Conservation (phyloP, 164 flowering plant species). For the Stephania cephalantha region DNA sequence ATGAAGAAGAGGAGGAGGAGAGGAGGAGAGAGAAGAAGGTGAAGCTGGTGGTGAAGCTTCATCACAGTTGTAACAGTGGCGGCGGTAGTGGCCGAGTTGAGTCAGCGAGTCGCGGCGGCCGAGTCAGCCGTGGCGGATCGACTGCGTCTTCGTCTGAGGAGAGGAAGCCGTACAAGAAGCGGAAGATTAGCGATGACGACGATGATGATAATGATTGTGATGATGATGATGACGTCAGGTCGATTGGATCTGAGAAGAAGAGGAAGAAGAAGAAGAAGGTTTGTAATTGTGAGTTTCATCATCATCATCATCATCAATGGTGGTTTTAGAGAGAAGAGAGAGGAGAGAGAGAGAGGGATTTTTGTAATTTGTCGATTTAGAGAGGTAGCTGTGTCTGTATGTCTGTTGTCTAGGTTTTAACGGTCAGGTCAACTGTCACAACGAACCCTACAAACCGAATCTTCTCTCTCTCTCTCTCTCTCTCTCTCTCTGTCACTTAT, state of each 20-base stretch:
- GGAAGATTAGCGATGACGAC: constrained; percentile 32
- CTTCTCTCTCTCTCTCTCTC: constrained; percentile 21
- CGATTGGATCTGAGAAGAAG: constrained; percentile 17
- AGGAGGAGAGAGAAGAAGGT: constrained; percentile 60
- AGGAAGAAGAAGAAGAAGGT: constrained; percentile 8
- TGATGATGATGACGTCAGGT: constrained; percentile 17
- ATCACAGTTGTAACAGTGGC: neutral
- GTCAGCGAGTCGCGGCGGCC: constrained; percentile 4
- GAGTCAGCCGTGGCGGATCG: neutral
- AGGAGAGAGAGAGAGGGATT: neutral
- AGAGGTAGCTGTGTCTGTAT: neutral
- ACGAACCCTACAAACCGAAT: constrained; percentile 28
- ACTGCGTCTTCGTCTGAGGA: constrained; percentile 17
- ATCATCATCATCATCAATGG: no score
- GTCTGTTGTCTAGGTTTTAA: constrained; percentile 22
- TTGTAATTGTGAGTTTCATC: neutral
- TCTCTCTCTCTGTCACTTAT: constrained; percentile 12
- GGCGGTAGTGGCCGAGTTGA: constrained; percentile 1
- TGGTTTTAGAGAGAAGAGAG: no score
- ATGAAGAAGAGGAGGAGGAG: constrained; percentile 30
- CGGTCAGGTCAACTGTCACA: constrained; percentile 61
- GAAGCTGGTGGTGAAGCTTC: constrained; percentile 49
- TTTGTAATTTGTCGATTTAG: neutral
- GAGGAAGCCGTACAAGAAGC: constrained; percentile 40
- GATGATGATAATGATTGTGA: constrained; percentile 19